Conservation (phyloP, 2,329 filamentous ascomycete genomes). For the Paracoccidioides brasiliensis region DNA sequence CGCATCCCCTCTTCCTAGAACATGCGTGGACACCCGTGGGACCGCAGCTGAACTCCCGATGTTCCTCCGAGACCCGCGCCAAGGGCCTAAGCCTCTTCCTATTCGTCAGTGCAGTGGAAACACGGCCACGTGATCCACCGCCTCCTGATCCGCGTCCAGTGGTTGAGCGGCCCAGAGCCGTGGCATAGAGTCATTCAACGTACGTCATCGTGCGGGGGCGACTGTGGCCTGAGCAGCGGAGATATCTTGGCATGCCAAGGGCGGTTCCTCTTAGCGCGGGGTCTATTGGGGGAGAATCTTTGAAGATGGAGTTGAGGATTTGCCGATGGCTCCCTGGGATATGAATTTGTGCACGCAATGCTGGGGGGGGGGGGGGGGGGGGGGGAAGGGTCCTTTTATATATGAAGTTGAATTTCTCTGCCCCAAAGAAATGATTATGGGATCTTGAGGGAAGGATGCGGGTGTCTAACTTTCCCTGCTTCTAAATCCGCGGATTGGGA, state of each 20-base stretch:
- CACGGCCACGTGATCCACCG: background rate
- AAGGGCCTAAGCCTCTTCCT: background rate
- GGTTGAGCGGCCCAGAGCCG: background rate
- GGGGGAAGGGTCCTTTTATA: no score
- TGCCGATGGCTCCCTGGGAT: no score
- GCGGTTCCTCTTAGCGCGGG: background rate
- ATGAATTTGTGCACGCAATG: no score
- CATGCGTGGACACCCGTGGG: no score
- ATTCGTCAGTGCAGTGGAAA: background rate
- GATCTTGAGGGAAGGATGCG: no score
- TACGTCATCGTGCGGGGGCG: background rate
- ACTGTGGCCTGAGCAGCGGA: background rate
- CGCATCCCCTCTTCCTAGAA: background rate
- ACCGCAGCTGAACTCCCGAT: background rate
- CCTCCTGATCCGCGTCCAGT: background rate
- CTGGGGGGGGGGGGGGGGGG: no score
- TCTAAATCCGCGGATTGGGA: no score
- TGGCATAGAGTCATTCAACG: background rate
- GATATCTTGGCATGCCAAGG: background rate
- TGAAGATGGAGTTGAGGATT: background rate
- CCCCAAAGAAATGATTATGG: no score
- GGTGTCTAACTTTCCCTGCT: no score
- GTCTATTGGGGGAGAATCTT: background rate
- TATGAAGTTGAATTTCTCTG: no score
- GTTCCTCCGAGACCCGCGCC: background rate